phyloP scores from a whole-genome alignment of 1,284 basidiomycete genomes.

The Porphyrellus sp. region DNA sequence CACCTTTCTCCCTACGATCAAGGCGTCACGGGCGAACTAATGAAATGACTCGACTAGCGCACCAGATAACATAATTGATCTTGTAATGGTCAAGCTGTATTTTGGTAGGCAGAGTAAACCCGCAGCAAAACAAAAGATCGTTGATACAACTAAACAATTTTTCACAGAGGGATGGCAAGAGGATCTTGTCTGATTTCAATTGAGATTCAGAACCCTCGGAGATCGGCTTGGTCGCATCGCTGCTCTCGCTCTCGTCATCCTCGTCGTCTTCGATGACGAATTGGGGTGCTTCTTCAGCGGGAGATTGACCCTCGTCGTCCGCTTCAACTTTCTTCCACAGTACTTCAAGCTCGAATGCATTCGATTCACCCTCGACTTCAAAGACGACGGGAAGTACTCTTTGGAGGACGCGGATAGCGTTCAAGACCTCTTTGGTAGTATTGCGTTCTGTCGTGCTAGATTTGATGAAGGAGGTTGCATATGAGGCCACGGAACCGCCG shows the following conservation, averaged over 20 bases:
- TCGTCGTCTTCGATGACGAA: constrained; percentile 86
- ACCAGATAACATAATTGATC: constrained; percentile 86
- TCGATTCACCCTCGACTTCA: constrained; percentile 73
- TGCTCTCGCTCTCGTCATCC: constrained; percentile 39
- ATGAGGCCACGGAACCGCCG: constrained; percentile 54
- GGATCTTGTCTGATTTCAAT: constrained; percentile 42
- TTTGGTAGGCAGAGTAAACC: constrained; percentile 81
- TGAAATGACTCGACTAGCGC: constrained; percentile 27
- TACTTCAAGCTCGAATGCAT: constrained; percentile 65
- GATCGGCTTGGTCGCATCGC: constrained; percentile 16
- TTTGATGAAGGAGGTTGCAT: constrained; percentile 68
- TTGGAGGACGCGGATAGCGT: constrained; percentile 82
- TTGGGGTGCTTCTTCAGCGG: constrained; percentile 45
- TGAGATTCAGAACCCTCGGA: constrained; percentile 22
- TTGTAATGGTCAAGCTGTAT: constrained; percentile 79
- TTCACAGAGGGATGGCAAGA: constrained; percentile 75
- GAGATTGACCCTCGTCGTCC: constrained; percentile 35
- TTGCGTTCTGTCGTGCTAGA: constrained; percentile 54
- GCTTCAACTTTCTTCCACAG: constrained; percentile 67
- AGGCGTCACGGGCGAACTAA: constrained; percentile 14
- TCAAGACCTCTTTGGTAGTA: constrained; percentile 80
- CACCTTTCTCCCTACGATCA: constrained; percentile 76
- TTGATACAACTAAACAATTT: constrained; percentile 74
- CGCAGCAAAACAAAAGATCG: constrained; percentile 87
- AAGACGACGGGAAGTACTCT: constrained; percentile 86